Evolutionary conservation across 176 grass and related monocot species (phyloP).

Genomic region (Avena sativa): DNA sequence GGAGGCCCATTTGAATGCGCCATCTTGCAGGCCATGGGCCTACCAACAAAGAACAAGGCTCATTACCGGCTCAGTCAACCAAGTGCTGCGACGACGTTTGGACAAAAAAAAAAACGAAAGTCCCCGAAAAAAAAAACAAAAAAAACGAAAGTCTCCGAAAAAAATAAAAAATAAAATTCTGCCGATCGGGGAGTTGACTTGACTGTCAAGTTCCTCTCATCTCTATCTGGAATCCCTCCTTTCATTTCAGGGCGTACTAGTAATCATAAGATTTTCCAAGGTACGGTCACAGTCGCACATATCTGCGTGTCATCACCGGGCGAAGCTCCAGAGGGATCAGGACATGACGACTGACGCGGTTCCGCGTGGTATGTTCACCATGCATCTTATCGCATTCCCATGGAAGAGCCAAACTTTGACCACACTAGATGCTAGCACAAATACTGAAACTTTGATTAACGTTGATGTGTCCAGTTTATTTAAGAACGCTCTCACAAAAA

Average conservation of each 20-base stretch:
- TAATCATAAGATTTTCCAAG: neutral
- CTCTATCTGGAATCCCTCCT: neutral
- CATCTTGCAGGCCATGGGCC: neutral
- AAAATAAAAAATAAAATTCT: too few species aligned
- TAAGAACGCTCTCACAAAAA: too few species aligned
- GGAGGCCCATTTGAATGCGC: neutral
- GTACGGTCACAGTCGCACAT: neutral
- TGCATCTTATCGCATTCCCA: neutral
- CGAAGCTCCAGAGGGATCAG: constrained; percentile 1
- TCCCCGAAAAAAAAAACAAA: too few species aligned
- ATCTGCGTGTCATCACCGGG: neutral
- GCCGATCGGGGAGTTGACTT: too few species aligned
- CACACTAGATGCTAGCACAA: too few species aligned
- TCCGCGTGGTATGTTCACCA: neutral
- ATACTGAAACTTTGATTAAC: neutral
- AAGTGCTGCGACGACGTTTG: too few species aligned
- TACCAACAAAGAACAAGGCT: too few species aligned
- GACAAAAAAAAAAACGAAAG: too few species aligned
- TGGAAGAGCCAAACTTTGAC: constrained; percentile 23
- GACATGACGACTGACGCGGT: constrained; percentile 30
- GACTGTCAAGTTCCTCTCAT: neutral
- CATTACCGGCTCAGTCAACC: too few species aligned
- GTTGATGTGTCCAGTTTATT: neutral
- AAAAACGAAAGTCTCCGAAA: too few species aligned
- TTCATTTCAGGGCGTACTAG: neutral